These are phyloP conservation scores for Pseudofabraea citricarpa DNA, from an alignment of 2,329 filamentous ascomycete species.

Conservation along the genomic window DNA sequence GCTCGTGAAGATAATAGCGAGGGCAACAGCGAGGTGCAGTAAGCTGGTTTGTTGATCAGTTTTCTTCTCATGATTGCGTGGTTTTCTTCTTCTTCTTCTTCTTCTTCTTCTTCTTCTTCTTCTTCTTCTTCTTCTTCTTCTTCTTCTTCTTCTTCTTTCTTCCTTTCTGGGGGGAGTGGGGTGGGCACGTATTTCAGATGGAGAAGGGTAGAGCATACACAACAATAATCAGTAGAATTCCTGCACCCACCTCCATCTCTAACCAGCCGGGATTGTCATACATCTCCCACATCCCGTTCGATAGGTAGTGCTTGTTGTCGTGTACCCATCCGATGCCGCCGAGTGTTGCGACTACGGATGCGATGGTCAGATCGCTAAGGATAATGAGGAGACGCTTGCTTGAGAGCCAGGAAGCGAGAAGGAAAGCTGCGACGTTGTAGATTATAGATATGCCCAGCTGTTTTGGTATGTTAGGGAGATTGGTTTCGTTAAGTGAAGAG, in stretches of 20 bases:
- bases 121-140: neutral
- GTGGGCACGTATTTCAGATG: too few relatives aligned
- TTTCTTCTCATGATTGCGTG: too few relatives aligned
- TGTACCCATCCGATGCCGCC: neutral
- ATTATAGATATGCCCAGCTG: neutral
- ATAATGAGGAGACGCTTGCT: too few relatives aligned
- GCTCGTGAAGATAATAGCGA: too few relatives aligned
- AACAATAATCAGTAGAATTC: neutral
- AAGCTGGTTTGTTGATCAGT: too few relatives aligned
- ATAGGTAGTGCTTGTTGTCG: neutral
- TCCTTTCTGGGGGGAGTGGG: too few relatives aligned
- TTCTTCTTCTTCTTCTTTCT: too few relatives aligned
- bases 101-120: neutral
- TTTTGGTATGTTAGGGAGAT: neutral
- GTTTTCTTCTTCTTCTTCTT: neutral
- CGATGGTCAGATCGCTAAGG: neutral
- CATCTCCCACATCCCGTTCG: neutral
- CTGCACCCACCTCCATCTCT: neutral
- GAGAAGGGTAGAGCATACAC: neutral
- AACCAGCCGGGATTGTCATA: neutral
- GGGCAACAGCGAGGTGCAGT: too few relatives aligned
- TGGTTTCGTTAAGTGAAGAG: neutral
- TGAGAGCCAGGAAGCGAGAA: too few relatives aligned
- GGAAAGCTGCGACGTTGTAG: neutral
- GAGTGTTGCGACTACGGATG: neutral